Evolutionary conservation across 208 protist genomes (phyloP).

Genomic region (Acanthamoeba rhysodes): DNA sequence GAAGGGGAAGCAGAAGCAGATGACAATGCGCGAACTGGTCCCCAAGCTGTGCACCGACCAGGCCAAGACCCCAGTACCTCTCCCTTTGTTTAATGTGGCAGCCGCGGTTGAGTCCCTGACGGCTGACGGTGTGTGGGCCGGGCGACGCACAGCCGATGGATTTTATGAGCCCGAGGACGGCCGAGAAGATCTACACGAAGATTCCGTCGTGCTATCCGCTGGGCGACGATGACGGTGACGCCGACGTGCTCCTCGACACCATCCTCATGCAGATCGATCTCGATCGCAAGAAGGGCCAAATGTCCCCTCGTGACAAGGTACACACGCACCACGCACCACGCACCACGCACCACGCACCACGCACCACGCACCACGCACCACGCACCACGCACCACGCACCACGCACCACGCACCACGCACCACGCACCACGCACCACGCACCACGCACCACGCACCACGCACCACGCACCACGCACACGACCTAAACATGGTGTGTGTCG

Average conservation of each 20-base stretch:
- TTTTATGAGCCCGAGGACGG: slow-evolving; percentile 23
- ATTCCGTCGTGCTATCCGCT: slow-evolving; percentile 27
- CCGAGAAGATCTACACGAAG: slow-evolving; percentile 4
- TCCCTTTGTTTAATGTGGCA: too few species aligned
- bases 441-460: too few species aligned
- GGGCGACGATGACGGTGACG: not conserved
- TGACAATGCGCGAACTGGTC: too few species aligned
- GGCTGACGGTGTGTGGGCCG: not conserved
- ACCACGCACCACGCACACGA: not conserved
- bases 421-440: too few species aligned
- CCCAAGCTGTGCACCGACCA: too few species aligned
- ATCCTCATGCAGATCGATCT: slow-evolving; percentile 51
- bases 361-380: too few species aligned
- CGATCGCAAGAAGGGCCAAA: not conserved
- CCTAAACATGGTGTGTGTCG: not conserved
- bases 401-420: too few species aligned
- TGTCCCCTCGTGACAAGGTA: slow-evolving; percentile 9
- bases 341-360: too few species aligned
- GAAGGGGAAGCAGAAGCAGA: too few species aligned
- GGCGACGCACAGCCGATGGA: not conserved
- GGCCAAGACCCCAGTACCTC: too few species aligned
- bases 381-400: too few species aligned
- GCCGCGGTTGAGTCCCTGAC: too few species aligned
- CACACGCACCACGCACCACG: not conserved
- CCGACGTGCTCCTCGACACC: slow-evolving; percentile 12